Conservation (phyloP, 306 rosid genomes). For the Cucurbita maxima region DNA sequence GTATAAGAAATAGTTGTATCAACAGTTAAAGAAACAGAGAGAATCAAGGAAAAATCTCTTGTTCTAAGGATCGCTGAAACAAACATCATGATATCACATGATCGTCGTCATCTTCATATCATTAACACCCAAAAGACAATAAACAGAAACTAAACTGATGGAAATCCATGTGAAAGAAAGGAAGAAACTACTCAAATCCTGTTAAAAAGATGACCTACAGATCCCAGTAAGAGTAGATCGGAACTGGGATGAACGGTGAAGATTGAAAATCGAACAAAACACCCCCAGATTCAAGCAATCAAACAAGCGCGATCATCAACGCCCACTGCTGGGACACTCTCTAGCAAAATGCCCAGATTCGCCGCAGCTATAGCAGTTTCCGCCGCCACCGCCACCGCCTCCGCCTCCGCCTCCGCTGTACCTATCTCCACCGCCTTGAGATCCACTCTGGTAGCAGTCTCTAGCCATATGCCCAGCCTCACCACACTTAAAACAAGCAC, state of each 20-base stretch:
- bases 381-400: conserved; percentile 28
- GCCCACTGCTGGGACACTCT: conserved; percentile 28
- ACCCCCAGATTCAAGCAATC: not conserved
- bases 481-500: conserved; percentile 39
- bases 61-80: not conserved
- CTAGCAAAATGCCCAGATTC: conserved; percentile 48
- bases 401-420: conserved; percentile 22
- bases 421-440: conserved; percentile 9
- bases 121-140: not conserved
- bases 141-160: not conserved
- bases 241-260: not conserved
- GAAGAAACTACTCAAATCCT: not conserved
- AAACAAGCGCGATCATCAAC: conserved; percentile 18
- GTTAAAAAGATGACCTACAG: not conserved
- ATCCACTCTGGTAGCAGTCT: conserved; percentile 29
- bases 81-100: not conserved
- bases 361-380: conserved; percentile 36
- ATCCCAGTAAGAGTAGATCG: not conserved
- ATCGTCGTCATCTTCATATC: not conserved
- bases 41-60: not conserved
- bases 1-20: conserved; percentile 1
- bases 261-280: not conserved
- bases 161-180: not conserved
- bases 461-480: conserved; percentile 22
- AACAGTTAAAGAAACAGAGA: conserved; percentile 2